Base-by-base conservation (phyloP, 1,284 basidiomycete genomes). In the Austroboletus novae-zelandiae region DNA sequence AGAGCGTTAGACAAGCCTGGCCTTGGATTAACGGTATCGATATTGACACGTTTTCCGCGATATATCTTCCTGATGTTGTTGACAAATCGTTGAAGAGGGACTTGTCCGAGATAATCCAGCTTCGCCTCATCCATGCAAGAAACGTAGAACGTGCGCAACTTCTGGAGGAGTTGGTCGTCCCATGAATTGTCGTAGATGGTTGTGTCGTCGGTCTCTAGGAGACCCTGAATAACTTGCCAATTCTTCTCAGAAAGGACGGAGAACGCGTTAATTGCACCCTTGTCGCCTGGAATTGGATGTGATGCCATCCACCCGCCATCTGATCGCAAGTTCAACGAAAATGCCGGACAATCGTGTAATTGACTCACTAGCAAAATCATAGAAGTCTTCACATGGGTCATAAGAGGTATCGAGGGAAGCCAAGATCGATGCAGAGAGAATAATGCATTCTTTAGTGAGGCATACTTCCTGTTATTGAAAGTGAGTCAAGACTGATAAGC, bases 321-420 rank as follows among this genome's bases (percentile, higher is more conserved):
- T 90, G 41, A 34, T 9, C 13, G 10, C 25, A 37, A 20, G 31
- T 34, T 57, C 48, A 47, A 46, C 30, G n/a, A 17, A 40, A 40
- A 29, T 23, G 36, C 43, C 43, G 43, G 27, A 11, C 31, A 51
- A 43, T 43, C 39, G 47, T 49, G 39, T 45, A 15, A 13, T 36
- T 10, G 13, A 77, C 84, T 62, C 61, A 92, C 91, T 92, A 15
- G 92, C 83, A 71, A 89, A 99, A 56, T 88, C 80, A 67, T 96
- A 98, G 67, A 98, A 98, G 71, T 95, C 88, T 59, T 98, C 91
- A 71, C 96, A 99, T 0, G 96, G 96, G 67, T 98, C 91, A 57
- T 89, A 79, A 4, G 84, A 76, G 13, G 80, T 78, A 67, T 99
- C 94, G 43, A 99, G 73, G 3, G 84, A 84, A 23, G 84, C 81